Base-by-base conservation (phyloP, 2,329 filamentous ascomycete species). In the Monilinia laxa region DNA sequence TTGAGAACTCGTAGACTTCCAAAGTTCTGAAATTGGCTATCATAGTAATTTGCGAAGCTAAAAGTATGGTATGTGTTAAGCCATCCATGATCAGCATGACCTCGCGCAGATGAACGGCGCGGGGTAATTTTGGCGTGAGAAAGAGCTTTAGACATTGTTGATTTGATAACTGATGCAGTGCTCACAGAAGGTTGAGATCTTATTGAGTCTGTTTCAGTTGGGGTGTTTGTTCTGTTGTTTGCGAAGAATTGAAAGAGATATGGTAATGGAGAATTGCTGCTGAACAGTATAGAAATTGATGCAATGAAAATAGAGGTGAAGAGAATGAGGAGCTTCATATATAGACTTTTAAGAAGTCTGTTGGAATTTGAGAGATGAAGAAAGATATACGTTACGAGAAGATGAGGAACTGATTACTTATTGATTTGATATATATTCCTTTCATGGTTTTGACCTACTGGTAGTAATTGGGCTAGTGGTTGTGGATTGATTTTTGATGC, bases 1-100 rank as follows among this genome's bases (percentile, higher is more conserved):
- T 96, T 96, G 74, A 96, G 87, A 51, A 96, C 92, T 66, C 92
- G 87, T 57, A 96, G 83, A 35, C 88, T 85, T 10, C 93, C 92
- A 75, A 90, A 96, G 70, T 64, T 20, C 31, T 70, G 57, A 58
- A 66, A 52, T 85, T 83, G 56, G 84, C 92, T 80, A 38, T 71
- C 42, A 57, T 68, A 47, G 68, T 71, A 31, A 55, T 70, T 25
- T 69, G 72, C 52, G 68, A 67, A 62, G 65, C 66, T 59, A 35
- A 64, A 56, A 45, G 49, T 55, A 65, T 73, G 67, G 70, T 90
- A 95, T 10, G 89, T 89, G 80, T 94, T 90, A 11, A 96, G 85
- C 92, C 92, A 96, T 77, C 90, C 91, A 77, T 96, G 91, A 77
- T 96, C 86, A 47, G 86, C 85, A 77, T 93, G 90, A 42, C 92